Evolutionary conservation across 2,329 filamentous ascomycete genomes (phyloP).

Genomic region (Alternaria brassicae): DNA sequence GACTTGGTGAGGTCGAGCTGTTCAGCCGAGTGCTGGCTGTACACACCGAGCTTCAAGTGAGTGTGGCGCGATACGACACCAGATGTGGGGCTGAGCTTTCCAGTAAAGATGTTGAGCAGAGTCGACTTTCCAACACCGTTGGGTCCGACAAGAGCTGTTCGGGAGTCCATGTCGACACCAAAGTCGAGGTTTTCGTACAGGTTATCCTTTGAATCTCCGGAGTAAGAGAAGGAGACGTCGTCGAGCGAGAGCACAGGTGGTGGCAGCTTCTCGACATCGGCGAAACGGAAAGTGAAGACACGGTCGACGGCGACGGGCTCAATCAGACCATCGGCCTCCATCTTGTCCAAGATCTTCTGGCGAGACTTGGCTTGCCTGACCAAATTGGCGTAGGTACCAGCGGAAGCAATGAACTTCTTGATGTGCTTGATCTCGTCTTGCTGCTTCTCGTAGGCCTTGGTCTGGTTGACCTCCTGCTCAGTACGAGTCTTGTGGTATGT

Average conservation of each 20-base stretch:
- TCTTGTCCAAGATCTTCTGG: constrained; percentile 99
- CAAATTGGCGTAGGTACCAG: constrained; percentile 99
- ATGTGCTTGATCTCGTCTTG: constrained; percentile 99
- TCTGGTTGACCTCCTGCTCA: constrained; percentile 97
- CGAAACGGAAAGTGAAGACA: constrained; percentile 97
- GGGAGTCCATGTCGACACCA: constrained; percentile 99
- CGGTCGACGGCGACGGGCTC: constrained; percentile 84
- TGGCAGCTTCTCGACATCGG: constrained; percentile 98
- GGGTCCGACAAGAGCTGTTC: constrained; percentile 94
- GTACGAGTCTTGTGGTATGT: constrained; percentile 90
- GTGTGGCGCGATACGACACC: constrained; percentile 91
- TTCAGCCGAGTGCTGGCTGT: constrained; percentile 98
- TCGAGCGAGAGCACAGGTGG: constrained; percentile 96
- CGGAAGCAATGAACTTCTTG: constrained; percentile 99
- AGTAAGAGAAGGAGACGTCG: constrained; percentile 98
- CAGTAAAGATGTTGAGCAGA: constrained; percentile 93
- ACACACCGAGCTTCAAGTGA: constrained; percentile 96
- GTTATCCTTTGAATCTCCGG: constrained; percentile 85
- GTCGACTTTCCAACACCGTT: constrained; percentile 99
- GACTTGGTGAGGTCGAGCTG: constrained; percentile 99
- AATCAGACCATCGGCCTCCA: constrained; percentile 99
- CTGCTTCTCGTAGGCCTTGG: constrained; percentile 98
- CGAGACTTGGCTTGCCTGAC: constrained; percentile 98
- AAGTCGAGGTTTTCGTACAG: constrained; percentile 97
- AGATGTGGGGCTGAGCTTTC: constrained; percentile 83